A percentile compares a stretch with the other conserved stretches of the same genome.
These are phyloP conservation scores for Phyllachora maydis DNA, from an alignment of 2,329 filamentous ascomycete genomes.

Conservation along the genomic window DNA sequence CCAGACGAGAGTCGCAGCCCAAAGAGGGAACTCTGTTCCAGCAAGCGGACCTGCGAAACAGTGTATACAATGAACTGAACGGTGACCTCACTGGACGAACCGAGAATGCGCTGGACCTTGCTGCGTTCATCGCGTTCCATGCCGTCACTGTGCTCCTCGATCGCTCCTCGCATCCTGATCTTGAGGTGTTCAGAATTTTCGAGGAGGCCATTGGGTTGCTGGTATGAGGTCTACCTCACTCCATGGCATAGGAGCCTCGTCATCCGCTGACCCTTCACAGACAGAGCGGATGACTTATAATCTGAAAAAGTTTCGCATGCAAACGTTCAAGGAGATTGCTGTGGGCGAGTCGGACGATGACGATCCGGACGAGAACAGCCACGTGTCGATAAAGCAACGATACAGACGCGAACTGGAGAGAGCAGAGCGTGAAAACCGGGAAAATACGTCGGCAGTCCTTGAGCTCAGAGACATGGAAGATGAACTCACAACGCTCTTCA, in stretches of 20 bases:
- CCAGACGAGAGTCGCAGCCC: slow-evolving; percentile 29
- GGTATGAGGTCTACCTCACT: slow-evolving; percentile 12
- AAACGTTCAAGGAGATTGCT: slow-evolving; percentile 23
- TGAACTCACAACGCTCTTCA: slow-evolving; percentile 33
- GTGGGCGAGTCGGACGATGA: slow-evolving; percentile 15
- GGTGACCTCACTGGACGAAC: slow-evolving; percentile 41
- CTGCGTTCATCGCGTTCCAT: slow-evolving; percentile 38
- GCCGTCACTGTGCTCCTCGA: slow-evolving; percentile 41
- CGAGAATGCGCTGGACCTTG: slow-evolving; percentile 39
- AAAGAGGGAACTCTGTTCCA: slow-evolving; percentile 33
- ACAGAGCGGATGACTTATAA: slow-evolving; percentile 41
- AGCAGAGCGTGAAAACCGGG: slow-evolving; percentile 35
- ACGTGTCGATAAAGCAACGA: slow-evolving; percentile 20
- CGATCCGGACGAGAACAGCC: slow-evolving; percentile 11
- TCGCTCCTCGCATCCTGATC: slow-evolving; percentile 33
- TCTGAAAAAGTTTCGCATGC: slow-evolving; percentile 38
- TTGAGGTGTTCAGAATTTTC: slow-evolving; percentile 44
- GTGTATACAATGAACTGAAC: slow-evolving; percentile 45
- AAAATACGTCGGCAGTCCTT: slow-evolving; percentile 39
- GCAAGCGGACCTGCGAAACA: slow-evolving; percentile 40
- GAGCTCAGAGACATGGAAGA: slow-evolving; percentile 45
- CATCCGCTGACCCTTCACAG: slow-evolving; percentile 10
- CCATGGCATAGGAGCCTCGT: not conserved
- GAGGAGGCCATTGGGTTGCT: slow-evolving; percentile 44
- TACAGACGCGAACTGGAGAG: slow-evolving; percentile 16